These are phyloP conservation scores for Paspalum vaginatum DNA, from an alignment of 176 grass and related monocot genomes.

Conservation along the genomic window DNA sequence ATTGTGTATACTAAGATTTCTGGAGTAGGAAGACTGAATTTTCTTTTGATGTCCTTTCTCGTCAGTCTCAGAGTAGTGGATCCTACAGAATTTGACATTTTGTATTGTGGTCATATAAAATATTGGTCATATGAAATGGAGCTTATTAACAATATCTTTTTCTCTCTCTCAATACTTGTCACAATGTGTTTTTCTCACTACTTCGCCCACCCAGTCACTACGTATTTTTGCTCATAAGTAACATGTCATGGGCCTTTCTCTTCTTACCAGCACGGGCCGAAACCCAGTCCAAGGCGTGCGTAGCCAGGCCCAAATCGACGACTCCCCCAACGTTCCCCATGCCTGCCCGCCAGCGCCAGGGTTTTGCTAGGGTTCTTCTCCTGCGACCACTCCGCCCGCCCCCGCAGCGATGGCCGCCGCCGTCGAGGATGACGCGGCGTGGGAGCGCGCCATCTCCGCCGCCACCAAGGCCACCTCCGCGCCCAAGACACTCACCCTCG, in stretches of 20 bases:
- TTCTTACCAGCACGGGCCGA: background rate
- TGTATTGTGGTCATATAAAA: background rate
- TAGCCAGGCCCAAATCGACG: background rate
- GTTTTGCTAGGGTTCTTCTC: slow-evolving; percentile 53
- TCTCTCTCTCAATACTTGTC: no score
- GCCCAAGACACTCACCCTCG: slow-evolving; percentile 59
- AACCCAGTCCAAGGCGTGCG: background rate
- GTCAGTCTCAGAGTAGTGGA: background rate
- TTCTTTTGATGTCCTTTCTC: background rate
- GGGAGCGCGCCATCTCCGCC: slow-evolving; percentile 59
- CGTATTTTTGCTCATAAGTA: no score
- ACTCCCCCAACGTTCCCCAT: background rate
- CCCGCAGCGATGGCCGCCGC: slow-evolving; percentile 25
- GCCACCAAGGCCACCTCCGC: slow-evolving; percentile 37
- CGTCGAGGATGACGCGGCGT: slow-evolving; percentile 46
- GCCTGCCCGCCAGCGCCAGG: slow-evolving; percentile 22
- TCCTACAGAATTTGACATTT: background rate
- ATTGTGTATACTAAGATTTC: slow-evolving; percentile 43
- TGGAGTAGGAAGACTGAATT: background rate
- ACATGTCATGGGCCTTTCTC: no score
- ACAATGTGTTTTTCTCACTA: no score
- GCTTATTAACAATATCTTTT: no score
- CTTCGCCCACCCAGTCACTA: no score
- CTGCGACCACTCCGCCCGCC: background rate
- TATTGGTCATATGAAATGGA: no score